Evolutionary conservation across 208 protist species (phyloP), one percentile per base, ranked within the genome.

Genomic region (Crithidia bombi): DNA sequence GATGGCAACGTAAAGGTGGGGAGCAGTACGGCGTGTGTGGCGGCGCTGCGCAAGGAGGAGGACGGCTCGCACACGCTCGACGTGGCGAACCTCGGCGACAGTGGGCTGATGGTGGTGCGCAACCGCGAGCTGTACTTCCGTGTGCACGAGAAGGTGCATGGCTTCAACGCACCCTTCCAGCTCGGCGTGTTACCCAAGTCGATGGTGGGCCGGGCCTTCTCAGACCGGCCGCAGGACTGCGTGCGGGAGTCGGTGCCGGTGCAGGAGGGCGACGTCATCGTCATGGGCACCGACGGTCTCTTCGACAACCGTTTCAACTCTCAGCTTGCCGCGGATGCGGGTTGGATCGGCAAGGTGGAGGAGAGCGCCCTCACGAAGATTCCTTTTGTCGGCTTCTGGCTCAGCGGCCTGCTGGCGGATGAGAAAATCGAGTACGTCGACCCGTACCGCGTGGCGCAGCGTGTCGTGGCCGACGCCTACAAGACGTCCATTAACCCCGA

Each of bases 241-340:
- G 83, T 87, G 32, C 90, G 91, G 19, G 90, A 95, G 75, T 78
- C 71, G 33, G 73, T 90, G 46, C 65, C 73, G 32, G 89, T 97
- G 70, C 69, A 90, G 72, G 91, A 94, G 72, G 93, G 92, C 56
- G 95, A 98, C 66, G 91, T 98, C n/a, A 76, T 98, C 10, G 79
- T 98, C 28, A 65, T 96, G 56, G 95, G 85, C 65, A 97, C 93
- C 19, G 95, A 98, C 70, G 95, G 95, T n/a, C 86, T 97, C 47
- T 98, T 97, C 66, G 95, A 98, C 75, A 98, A 98, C 79, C 81
- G 84, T 63, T 97, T 95, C 78, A 95, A 95, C 82, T 73, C 73
- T 15, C 73, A 95, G 21, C 75, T 97, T 39, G 87, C 89, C 35
- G 59, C 82, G 0, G 86, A 93, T 49, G 92, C 90, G 12, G 90